Conservation (phyloP, 1,284 basidiomycete species). For the Irpex rosettiformis region DNA sequence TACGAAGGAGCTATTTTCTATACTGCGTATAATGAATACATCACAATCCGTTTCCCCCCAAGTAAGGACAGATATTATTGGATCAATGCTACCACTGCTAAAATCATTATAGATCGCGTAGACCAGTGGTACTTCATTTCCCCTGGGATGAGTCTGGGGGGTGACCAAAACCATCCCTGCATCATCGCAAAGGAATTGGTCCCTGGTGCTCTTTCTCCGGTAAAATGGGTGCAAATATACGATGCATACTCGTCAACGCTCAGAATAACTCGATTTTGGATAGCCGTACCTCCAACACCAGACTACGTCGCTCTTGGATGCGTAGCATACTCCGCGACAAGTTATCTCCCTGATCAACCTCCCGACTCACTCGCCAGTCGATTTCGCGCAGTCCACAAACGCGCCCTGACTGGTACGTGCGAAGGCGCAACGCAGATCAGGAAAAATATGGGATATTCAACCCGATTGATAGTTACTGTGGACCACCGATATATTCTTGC, state of each 20-base stretch:
- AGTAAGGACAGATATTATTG: background rate
- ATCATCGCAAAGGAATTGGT: background rate
- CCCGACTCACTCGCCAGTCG: background rate
- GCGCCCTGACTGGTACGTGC: background rate
- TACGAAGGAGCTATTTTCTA: background rate
- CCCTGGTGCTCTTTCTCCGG: background rate
- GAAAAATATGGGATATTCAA: background rate
- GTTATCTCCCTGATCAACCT: background rate
- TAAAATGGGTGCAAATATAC: background rate
- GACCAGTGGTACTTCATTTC: background rate
- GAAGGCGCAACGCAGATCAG: background rate
- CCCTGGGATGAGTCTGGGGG: background rate
- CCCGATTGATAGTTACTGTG: background rate
- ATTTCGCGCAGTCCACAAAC: background rate
- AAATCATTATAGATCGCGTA: background rate
- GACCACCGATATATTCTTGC: background rate
- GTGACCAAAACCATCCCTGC: background rate
- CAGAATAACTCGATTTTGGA: background rate
- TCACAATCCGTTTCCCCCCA: background rate
- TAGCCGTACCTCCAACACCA: background rate
- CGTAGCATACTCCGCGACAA: background rate
- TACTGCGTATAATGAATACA: background rate
- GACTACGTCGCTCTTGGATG: background rate
- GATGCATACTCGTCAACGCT: background rate
- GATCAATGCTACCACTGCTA: background rate